Evolutionary conservation across 2,329 filamentous ascomycete species (phyloP).

Genomic region (Emericellopsis cladophorae): DNA sequence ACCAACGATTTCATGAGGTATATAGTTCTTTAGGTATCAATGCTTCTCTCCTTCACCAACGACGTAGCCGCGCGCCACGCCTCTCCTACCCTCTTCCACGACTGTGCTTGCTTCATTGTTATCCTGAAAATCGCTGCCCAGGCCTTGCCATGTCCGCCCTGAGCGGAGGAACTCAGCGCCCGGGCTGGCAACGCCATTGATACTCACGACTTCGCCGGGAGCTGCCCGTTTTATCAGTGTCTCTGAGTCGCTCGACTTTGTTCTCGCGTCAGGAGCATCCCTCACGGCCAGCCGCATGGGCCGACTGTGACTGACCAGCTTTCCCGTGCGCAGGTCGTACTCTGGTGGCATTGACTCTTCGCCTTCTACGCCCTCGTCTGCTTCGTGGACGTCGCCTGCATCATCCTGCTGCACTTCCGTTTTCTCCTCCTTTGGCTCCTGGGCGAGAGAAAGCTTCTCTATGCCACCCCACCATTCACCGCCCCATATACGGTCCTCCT

Average conservation of each 20-base stretch:
- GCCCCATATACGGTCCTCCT: conserved; percentile 71
- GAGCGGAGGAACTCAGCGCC: conserved; percentile 78
- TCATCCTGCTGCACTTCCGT: conserved; percentile 3
- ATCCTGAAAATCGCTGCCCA: conserved; percentile 66
- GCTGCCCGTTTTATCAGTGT: conserved; percentile 43
- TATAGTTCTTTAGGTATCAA: conserved; percentile 6
- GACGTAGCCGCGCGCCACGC: conserved; percentile 78
- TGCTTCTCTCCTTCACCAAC: conserved; percentile 46
- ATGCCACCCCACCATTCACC: conserved; percentile 85
- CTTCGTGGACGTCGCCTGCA: neutral
- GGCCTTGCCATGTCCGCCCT: conserved; percentile 78
- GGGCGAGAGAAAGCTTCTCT: conserved; percentile 45
- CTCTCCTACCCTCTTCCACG: conserved; percentile 76
- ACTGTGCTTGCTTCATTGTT: conserved; percentile 45
- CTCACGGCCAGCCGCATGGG: conserved; percentile 48
- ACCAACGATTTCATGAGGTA: neutral
- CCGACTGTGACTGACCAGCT: conserved; percentile 65
- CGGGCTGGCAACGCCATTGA: conserved; percentile 81
- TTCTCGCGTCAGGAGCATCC: conserved; percentile 6
- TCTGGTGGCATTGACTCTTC: conserved; percentile 73
- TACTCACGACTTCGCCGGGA: conserved; percentile 57
- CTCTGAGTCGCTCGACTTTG: conserved; percentile 1
- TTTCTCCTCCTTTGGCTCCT: conserved; percentile 3
- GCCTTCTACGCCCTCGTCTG: conserved; percentile 33
- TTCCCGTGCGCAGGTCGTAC: conserved; percentile 83